phyloP scores from a whole-genome alignment of 345 rosid species.

The Populus nigra region DNA sequence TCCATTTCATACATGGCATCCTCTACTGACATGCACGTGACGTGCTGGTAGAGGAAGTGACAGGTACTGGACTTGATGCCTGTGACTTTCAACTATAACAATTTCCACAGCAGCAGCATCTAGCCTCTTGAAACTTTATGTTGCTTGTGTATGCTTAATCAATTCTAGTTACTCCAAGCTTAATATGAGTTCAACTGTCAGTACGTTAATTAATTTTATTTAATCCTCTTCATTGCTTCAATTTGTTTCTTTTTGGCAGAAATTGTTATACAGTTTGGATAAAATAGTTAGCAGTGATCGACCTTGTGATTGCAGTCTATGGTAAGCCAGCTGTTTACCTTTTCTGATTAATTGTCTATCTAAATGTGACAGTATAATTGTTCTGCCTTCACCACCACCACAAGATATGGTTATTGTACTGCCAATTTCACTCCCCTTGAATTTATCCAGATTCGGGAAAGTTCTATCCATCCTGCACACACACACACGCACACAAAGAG shows the following conservation, averaged over 20 bases:
- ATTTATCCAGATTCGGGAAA: slow-evolving; percentile 3
- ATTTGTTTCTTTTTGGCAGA: slow-evolving; percentile 42
- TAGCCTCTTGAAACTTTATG: neutral
- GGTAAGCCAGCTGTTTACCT: slow-evolving; percentile 46
- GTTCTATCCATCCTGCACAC: neutral
- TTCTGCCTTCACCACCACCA: neutral
- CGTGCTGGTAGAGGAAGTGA: neutral
- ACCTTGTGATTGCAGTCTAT: slow-evolving; percentile 63
- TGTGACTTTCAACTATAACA: neutral
- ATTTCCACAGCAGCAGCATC: neutral
- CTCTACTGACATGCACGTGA: neutral
- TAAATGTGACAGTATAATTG: too few species aligned
- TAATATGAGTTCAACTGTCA: neutral
- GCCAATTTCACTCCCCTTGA: neutral
- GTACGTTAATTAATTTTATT: neutral
- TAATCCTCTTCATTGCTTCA: slow-evolving; percentile 5
- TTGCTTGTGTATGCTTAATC: neutral
- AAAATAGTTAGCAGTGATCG: slow-evolving; percentile 64
- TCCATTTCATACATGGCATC: slow-evolving; percentile 2
- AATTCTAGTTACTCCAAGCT: slow-evolving; percentile 5
- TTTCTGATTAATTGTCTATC: slow-evolving; percentile 8
- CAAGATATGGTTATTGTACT: neutral
- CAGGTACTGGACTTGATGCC: neutral
- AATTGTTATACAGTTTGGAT: slow-evolving; percentile 76
- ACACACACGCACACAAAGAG: rapidly evolving